These are phyloP conservation scores for Ophiostoma piceae DNA, from an alignment of 2,329 filamentous ascomycete species.

Conservation along the genomic window DNA sequence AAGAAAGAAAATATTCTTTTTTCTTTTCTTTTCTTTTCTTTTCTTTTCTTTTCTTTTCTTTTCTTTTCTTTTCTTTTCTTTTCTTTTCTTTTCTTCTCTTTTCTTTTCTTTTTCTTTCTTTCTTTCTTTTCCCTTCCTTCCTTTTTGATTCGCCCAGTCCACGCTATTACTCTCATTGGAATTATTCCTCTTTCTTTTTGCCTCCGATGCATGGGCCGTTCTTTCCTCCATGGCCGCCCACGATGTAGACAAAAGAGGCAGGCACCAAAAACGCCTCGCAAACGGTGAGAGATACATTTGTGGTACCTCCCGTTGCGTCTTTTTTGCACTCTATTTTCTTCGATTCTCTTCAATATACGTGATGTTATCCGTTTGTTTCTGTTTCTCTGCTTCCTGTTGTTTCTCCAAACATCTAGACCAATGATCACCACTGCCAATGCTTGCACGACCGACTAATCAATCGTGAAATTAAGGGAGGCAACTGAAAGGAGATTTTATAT, in stretches of 20 bases:
- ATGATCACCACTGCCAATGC: neutral
- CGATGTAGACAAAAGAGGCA: neutral
- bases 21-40: neutral
- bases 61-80: neutral
- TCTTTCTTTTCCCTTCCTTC: neutral
- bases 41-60: neutral
- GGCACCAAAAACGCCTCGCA: neutral
- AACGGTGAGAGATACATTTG: neutral
- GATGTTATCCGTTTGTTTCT: neutral
- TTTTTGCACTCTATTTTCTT: neutral
- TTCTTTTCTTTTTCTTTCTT: neutral
- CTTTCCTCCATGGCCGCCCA: neutral
- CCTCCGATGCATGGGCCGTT: neutral
- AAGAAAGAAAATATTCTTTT: neutral
- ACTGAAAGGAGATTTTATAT: conserved; percentile 3
- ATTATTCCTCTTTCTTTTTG: neutral
- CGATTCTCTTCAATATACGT: neutral
- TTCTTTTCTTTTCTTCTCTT: no score
- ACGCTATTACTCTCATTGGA: neutral
- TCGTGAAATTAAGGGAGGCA: neutral
- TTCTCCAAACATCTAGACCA: neutral
- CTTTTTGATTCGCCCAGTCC: neutral
- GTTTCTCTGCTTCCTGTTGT: neutral
- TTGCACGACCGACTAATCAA: neutral
- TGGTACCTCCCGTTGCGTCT: neutral